Base-by-base conservation (phyloP, 1,284 basidiomycete genomes). In the Ceratobasidium theobromae region DNA sequence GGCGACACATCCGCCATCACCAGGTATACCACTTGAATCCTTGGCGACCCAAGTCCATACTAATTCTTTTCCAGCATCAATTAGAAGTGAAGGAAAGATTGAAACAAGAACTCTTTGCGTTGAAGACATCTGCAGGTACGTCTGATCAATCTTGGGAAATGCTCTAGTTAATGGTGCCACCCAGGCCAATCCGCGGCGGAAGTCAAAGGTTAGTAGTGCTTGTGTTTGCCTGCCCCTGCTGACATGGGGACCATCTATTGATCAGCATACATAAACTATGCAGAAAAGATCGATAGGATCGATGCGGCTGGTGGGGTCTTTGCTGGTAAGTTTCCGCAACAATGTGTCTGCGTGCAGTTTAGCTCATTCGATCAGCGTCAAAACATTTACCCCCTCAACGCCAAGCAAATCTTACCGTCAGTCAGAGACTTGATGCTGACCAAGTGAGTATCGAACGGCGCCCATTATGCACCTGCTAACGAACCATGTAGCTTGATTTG, bases 201-300 rank as follows among this genome's bases (percentile, higher is more conserved):
- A 23, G 8, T 49, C n/a, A 32, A 60, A 46, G 45, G 55, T 60
- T 25, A 49, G 55, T 21, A 33, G n/a, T 32, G 18, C 32, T 60
- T 12, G n/a, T 35, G 9, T 38, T 12, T 8, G 9, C 9, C 2
- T 27, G n/a, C n/a, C 16, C 16, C 28, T 33, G 46, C 45, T 60
- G 45, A 60, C 45, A 32, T 41, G 45, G 35, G 8, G 16, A 43
- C 23, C 32, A 25, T 8, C 55, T 49, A 25, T 38, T 60, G 30
- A 18, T 38, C 38, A 60, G 55, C 14, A 48, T 60, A 35, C 43
- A 38, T 60, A 23, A 48, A 49, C 9, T 60, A 60, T 60, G 30
- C 30, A 49, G 55, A 46, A 38, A 48, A 16, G 55, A 45, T 60
- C 28, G 32, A 43, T 35, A 48, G 30, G 38, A n/a, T 49, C 12